Evolutionary conservation across 495 filamentous ascomycete genomes (phyloP).

Genomic region (Hapsidospora chrysogenum): DNA sequence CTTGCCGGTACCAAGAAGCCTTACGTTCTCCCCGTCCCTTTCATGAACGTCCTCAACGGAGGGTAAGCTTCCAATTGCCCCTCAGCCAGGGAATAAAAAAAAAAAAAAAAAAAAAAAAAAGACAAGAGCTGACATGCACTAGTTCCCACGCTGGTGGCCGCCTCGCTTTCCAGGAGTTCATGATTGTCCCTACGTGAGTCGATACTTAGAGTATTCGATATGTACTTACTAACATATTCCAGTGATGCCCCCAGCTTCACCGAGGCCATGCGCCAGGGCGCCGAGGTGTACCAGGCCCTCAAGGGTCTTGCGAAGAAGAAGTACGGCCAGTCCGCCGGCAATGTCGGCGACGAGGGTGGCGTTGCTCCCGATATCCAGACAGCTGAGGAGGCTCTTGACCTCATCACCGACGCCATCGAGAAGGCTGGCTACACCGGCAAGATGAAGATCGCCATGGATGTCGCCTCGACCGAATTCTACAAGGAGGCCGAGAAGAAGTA

Average conservation of each 20-base stretch:
- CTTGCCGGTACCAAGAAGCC: conserved; percentile 99
- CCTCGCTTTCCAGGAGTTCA: conserved; percentile 99
- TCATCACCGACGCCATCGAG: conserved; percentile 91
- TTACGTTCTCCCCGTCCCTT: conserved; percentile 95
- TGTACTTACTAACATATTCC: conserved; percentile 7
- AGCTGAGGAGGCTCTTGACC: conserved; percentile 86
- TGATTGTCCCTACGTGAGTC: conserved; percentile 85
- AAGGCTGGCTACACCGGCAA: conserved; percentile 85
- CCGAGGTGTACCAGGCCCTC: conserved; percentile 96
- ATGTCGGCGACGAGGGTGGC: conserved; percentile 98
- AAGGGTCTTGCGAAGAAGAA: conserved; percentile 97
- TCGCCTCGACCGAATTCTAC: conserved; percentile 99
- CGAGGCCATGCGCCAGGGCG: conserved; percentile 87
- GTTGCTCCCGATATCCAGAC: conserved; percentile 98
- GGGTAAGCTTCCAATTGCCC: conserved; percentile 42
- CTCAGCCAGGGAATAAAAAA: too few relatives aligned
- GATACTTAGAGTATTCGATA: not conserved
- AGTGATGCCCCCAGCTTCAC: conserved; percentile 68
- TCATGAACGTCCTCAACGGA: conserved; percentile 99
- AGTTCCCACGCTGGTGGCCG: conserved; percentile 94
- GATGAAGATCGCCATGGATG: conserved; percentile 97
- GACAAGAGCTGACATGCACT: too few relatives aligned
- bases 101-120: too few relatives aligned
- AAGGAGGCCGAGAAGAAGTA: conserved; percentile 95
- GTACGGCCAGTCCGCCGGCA: conserved; percentile 97